Percentiles rank a stretch among this genome's conserved stretches.
These are phyloP conservation scores for Alternaria metachromatica DNA, from an alignment of 2,329 filamentous ascomycete species.

Conservation along the genomic window DNA sequence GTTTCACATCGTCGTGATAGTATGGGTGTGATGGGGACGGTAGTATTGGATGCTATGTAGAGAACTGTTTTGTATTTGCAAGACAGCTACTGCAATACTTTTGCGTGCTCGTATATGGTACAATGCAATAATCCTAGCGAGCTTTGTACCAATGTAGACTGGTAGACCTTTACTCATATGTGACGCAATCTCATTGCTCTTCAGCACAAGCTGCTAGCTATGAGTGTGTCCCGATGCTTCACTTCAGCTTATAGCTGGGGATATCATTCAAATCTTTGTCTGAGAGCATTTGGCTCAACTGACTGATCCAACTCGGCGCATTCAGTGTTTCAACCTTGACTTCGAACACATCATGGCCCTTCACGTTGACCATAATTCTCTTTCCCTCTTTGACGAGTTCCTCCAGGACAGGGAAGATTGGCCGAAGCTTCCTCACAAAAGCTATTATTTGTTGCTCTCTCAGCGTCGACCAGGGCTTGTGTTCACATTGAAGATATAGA, in stretches of 20 bases:
- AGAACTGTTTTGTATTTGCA: background rate
- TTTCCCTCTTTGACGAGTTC: background rate
- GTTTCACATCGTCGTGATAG: background rate
- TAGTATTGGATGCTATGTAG: background rate
- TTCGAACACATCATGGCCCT: background rate
- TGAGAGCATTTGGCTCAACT: background rate
- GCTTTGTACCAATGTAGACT: background rate
- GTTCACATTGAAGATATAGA: background rate
- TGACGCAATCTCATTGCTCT: background rate
- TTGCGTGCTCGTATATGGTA: background rate
- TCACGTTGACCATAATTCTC: background rate
- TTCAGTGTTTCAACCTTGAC: background rate
- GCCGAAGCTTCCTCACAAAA: fast-evolving
- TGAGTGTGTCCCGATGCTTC: background rate
- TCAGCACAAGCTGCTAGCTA: background rate
- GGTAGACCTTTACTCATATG: background rate
- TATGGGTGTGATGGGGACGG: background rate
- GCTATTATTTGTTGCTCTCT: fast-evolving
- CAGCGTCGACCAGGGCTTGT: fast-evolving
- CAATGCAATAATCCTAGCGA: background rate
- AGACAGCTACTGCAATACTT: background rate
- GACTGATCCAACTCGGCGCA: background rate
- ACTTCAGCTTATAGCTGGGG: background rate
- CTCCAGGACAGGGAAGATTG: background rate
- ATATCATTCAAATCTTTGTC: background rate